A percentile compares a stretch with the other conserved stretches of the same genome.
Conservation (phyloP, 2,329 filamentous ascomycete species). For the Dissoconium aciculare region DNA sequence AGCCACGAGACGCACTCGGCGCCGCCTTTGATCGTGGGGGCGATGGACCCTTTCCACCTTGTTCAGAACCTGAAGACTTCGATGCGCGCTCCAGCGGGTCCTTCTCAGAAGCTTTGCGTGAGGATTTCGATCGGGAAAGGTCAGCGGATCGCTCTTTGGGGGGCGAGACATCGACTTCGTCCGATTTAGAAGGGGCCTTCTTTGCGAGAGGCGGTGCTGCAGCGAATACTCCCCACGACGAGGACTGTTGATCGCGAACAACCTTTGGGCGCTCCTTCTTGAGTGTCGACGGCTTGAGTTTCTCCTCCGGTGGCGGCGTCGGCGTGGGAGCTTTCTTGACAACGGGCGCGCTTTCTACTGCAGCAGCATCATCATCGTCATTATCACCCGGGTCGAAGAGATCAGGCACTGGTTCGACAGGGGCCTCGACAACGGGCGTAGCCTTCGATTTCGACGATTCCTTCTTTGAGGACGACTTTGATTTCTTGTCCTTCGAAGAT, state of each 20-base stretch:
- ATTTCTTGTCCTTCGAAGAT: conserved; percentile 15
- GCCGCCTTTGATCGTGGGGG: conserved; percentile 28
- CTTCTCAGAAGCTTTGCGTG: conserved; percentile 37
- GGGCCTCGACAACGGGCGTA: conserved; percentile 19
- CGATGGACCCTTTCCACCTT: conserved; percentile 38
- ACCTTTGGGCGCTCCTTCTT: conserved; percentile 68
- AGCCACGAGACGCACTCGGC: conserved; percentile 41
- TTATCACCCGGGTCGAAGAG: too few relatives aligned
- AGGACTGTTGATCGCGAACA: conserved; percentile 50
- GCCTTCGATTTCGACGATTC: conserved; percentile 25
- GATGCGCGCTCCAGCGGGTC: conserved; percentile 43
- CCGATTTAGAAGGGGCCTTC: conserved; percentile 25
- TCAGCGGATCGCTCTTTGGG: conserved; percentile 29
- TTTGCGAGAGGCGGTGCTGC: conserved; percentile 30
- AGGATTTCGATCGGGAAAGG: conserved; percentile 42
- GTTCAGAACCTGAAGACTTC: conserved; percentile 61
- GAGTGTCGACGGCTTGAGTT: conserved; percentile 39
- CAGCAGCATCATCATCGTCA: conserved; percentile 21
- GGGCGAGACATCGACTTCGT: conserved; percentile 26
- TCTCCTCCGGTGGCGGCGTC: conserved; percentile 29
- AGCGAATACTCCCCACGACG: conserved; percentile 60
- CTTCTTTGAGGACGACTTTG: conserved; percentile 16
- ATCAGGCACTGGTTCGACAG: conserved; percentile 10
- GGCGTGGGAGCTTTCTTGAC: conserved; percentile 30
- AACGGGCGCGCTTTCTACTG: too few relatives aligned